Evolutionary conservation across 1,139 yeast genomes (phyloP).

Genomic region (Diutina siamensis): DNA sequence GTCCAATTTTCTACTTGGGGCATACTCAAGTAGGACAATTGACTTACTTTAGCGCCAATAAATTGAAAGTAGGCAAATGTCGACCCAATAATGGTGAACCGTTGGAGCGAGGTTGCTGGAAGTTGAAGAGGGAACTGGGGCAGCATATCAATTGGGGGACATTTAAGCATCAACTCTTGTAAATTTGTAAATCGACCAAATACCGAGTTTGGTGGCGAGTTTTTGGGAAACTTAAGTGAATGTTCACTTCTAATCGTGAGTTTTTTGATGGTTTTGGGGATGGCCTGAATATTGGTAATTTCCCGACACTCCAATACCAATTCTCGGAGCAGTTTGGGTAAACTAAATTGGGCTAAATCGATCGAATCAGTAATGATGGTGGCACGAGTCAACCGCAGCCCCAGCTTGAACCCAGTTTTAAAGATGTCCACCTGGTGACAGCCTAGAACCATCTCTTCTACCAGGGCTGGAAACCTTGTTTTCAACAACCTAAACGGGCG

Average conservation of each 20-base stretch:
- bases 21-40: neutral
- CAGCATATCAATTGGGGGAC: neutral
- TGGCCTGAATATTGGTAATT: neutral
- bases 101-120: neutral
- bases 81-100: neutral
- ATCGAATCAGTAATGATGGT: neutral
- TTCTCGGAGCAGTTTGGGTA: neutral
- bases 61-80: neutral
- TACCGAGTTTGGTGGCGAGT: neutral
- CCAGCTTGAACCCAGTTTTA: neutral
- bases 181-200: neutral
- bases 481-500: neutral
- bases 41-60: neutral
- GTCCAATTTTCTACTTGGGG: neutral
- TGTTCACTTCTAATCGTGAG: neutral
- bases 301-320: neutral
- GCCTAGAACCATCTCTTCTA: neutral
- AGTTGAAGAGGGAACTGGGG: slow-evolving; percentile 1
- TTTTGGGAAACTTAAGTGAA: neutral
- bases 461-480: neutral
- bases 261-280: neutral
- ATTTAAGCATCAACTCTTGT: neutral
- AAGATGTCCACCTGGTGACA: neutral
- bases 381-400: neutral
- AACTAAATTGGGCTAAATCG: neutral